phyloP scores from a whole-genome alignment of 2,329 filamentous ascomycete genomes.

The Rhynchosporium agropyri region DNA sequence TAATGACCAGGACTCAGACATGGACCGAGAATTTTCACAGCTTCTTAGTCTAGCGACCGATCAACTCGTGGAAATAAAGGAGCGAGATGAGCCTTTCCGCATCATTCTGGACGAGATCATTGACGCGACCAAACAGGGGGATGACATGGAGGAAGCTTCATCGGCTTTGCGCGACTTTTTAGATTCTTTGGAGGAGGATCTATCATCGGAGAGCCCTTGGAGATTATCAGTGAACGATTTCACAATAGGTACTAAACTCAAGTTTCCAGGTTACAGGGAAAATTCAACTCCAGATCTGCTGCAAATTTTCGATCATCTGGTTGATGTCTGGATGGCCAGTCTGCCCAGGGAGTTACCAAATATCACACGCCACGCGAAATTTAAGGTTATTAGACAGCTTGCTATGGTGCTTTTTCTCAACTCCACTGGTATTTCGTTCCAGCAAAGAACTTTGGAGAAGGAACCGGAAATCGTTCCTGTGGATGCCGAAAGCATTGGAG shows the following conservation, averaged over 20 bases:
- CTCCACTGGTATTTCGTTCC: slow-evolving; percentile 38
- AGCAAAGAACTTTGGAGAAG: slow-evolving; percentile 21
- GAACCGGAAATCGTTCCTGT: background rate
- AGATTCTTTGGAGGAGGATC: slow-evolving; percentile 26
- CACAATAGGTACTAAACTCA: slow-evolving; percentile 24
- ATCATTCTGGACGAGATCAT: slow-evolving; percentile 5
- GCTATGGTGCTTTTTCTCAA: slow-evolving; percentile 40
- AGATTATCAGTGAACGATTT: slow-evolving; percentile 33
- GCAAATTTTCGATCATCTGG: slow-evolving; percentile 39
- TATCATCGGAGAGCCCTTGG: slow-evolving; percentile 22
- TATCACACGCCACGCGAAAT: slow-evolving; percentile 36
- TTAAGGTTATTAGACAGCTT: slow-evolving; percentile 37
- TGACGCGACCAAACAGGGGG: slow-evolving; percentile 4
- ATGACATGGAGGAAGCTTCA: slow-evolving; percentile 36
- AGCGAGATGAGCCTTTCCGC: slow-evolving; percentile 13
- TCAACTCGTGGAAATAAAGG: slow-evolving; percentile 25
- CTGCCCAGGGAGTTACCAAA: slow-evolving; percentile 36
- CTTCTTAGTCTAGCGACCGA: slow-evolving; percentile 22
- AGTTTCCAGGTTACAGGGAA: slow-evolving; percentile 12
- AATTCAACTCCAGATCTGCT: slow-evolving; percentile 28
- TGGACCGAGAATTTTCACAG: slow-evolving; percentile 18
- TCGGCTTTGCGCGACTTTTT: slow-evolving; percentile 32
- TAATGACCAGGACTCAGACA: background rate
- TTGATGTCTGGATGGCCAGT: slow-evolving; percentile 39
- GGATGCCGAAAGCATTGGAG: slow-evolving; percentile 13